Evolutionary conservation across 441 rosid genomes (phyloP), one percentile per base, ranked within the genome.

Genomic region (Erysimum pusillum): DNA sequence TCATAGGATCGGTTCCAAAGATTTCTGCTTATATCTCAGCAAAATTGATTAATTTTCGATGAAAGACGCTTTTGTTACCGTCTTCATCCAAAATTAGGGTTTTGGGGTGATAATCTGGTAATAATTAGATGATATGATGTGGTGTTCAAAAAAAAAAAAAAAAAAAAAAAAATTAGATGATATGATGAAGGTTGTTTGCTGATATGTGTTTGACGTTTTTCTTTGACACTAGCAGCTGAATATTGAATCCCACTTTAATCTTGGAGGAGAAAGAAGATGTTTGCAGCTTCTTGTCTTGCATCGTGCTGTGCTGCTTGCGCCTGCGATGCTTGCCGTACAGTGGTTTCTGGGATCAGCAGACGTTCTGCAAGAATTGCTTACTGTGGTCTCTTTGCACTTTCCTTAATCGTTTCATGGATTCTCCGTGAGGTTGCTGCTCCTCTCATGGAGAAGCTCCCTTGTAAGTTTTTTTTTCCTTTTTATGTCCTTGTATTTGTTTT

Each of bases 351-450:
- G 7, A 90, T 96, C 65, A 89, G 99, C 90, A 69, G 99, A 77
- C 85, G 89, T 57, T 96, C 97, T 7, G 98, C 97, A 13, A 87
- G 97, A 81, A 96, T 93, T 76, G 99, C 97, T 0, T 96, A 96
- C 69, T 90, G 97, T 71, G 94, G 97, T 49, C 97, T 90, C 84
- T 93, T 91, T 78, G 96, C 91, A 7, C 92, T 93, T 57, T 91
- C 97, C 31, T 78, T 93, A 42, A 80, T 93, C 17, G 92, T 93
- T 66, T 87, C 97, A 22, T 90, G 94, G 97, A 93, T 93, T 73
- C 91, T 93, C 66, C 94, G 93, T 39, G 98, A 89, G 59, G 97
- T 93, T 35, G 97, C 97, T 52, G 97, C 98, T 69, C 99, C 97
- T 73, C 90, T 90, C 61, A 88, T 96, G 97, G 97, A 93, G 84